phyloP scores from a whole-genome alignment of 768 basidiomycete species.

The Galerina sulciceps region DNA sequence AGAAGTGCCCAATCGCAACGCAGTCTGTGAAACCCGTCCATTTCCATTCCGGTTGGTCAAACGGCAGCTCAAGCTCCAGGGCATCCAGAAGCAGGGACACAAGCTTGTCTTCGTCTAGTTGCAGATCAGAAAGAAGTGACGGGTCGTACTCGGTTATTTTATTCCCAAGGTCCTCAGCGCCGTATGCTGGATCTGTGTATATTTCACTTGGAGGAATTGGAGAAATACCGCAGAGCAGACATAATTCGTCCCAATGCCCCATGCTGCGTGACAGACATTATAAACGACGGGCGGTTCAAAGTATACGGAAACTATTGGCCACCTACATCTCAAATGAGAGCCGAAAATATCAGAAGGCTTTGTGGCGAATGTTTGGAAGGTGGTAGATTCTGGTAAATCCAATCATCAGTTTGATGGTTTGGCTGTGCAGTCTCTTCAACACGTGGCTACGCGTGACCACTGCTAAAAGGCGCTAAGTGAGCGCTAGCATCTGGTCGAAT shows the following conservation, averaged over 20 bases:
- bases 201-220: conserved; percentile 3
- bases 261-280: neutral
- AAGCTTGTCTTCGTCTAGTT: neutral
- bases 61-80: neutral
- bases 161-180: neutral
- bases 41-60: neutral
- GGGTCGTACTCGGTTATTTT: neutral
- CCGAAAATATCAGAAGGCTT: too few species aligned
- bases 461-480: too few species aligned
- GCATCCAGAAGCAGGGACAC: neutral
- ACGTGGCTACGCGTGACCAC: too few species aligned
- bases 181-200: neutral
- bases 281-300: too few species aligned
- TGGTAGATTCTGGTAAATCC: too few species aligned
- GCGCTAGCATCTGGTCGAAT: too few species aligned
- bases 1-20: conserved; percentile 11
- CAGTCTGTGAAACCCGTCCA: neutral
- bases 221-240: conserved; percentile 9
- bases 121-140: neutral
- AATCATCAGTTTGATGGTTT: too few species aligned
- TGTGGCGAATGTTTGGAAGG: too few species aligned
- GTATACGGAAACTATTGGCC: too few species aligned
- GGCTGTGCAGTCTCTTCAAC: too few species aligned
- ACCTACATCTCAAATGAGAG: too few species aligned
- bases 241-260: conserved; percentile 11